A percentile compares a stretch with the other conserved stretches of the same genome.
These are phyloP conservation scores for Mucor velutinosus DNA, from an alignment of 371 early-diverging fungal genomes.

Conservation along the genomic window DNA sequence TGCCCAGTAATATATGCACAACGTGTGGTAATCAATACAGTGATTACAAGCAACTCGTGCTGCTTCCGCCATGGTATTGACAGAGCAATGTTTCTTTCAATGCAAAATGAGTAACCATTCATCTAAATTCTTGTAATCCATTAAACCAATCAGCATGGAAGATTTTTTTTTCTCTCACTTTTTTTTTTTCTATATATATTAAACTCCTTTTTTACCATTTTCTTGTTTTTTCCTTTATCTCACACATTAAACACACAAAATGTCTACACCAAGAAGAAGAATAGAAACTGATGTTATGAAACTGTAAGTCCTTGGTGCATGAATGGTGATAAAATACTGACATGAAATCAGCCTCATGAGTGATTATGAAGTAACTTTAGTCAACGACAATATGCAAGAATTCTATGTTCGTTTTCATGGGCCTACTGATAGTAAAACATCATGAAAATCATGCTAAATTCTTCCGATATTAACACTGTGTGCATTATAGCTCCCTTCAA, in stretches of 20 bases:
- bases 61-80: too few species aligned
- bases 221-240: conserved; percentile 1
- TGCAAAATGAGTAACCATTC: neutral
- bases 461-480: neutral
- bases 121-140: neutral
- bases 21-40: too few species aligned
- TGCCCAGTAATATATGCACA: neutral
- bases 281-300: conserved; percentile 99
- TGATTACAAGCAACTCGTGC: too few species aligned
- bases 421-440: conserved; percentile 84
- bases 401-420: conserved; percentile 95
- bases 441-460: neutral
- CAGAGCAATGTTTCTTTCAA: neutral
- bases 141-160: neutral
- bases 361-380: conserved; percentile 97
- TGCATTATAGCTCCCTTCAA: conserved; percentile 82
- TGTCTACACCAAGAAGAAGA: conserved; percentile 91
- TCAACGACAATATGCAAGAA: conserved; percentile 99
- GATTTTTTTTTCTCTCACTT: neutral
- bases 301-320: conserved; percentile 63
- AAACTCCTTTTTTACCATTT: neutral
- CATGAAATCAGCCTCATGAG: conserved; percentile 84
- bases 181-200: neutral
- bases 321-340: neutral
- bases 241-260: conserved; percentile 27